Base-by-base conservation (phyloP, 176 grass and related monocot species). In the Lolium perenne region DNA sequence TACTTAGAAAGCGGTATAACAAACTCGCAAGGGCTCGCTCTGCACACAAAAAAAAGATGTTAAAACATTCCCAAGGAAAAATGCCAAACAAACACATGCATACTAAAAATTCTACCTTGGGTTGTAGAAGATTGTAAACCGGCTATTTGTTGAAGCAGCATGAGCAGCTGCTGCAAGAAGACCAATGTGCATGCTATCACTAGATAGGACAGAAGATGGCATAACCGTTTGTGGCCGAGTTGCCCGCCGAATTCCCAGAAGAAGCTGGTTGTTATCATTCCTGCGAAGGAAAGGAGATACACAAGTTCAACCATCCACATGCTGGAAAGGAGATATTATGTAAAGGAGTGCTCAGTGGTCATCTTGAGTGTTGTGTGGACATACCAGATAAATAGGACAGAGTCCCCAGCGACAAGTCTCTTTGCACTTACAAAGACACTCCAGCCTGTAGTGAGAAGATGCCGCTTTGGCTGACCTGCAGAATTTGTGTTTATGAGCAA, bases 151-250 rank as follows among this genome's bases (percentile, higher is more conserved):
- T 38, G 93, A 87, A 25, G 96, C 96, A 49, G 96, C 96, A 92
- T 98, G 96, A 88, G 93, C 90, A 74, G 96, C 96, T 78, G 96
- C 96, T 53, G 96, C 96, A 84, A 98, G 96, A 80, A 98, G 88
- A 72, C 96, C 96, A 47, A 98, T 98, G 58, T 98, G 96, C 96
- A 98, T 98, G 88, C 96, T 98, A 78, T 95, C 96, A 76, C 96
- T 98, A n/a, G 96, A 98, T 70, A 98, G 86, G 62, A 98, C 96
- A 23, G 96, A 98, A 77, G 96, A 98, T 82, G 96, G 96, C 96
- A 98, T 94, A 12, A 98, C 86, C 46, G 96, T 98, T 87, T 95
- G 96, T 32, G 90, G 93, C 22, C 96, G 77, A 91, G 75, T 94
- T 85, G 96, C 96, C 60, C 86, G 96, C n/a, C 96, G 88, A 82